Evolutionary conservation across 768 basidiomycete species (phyloP).

Genomic region (Termitomyces sp.): DNA sequence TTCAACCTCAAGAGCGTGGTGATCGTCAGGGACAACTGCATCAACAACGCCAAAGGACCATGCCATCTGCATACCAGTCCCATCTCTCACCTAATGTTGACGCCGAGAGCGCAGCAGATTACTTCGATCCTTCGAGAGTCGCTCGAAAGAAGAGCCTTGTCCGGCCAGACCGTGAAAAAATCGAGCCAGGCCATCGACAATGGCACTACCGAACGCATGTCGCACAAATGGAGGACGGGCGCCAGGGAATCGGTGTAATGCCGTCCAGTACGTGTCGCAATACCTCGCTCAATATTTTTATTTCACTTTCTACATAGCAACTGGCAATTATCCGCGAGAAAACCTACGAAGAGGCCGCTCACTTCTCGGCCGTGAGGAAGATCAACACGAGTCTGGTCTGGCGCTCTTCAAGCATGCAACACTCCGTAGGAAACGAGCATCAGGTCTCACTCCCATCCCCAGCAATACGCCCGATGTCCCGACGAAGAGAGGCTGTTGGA

Average conservation of each 20-base stretch:
- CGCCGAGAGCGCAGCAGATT: slow-evolving; percentile 31
- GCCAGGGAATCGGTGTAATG: slow-evolving; percentile 62
- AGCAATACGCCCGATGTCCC: slow-evolving; percentile 28
- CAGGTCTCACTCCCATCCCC: slow-evolving; percentile 35
- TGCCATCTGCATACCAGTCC: slow-evolving; percentile 41
- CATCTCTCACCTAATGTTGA: slow-evolving; percentile 27
- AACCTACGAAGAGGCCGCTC: slow-evolving; percentile 81
- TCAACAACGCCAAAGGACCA: slow-evolving; percentile 41
- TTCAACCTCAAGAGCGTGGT: slow-evolving; percentile 64
- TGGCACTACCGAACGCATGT: slow-evolving; percentile 93
- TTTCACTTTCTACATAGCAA: slow-evolving; percentile 36
- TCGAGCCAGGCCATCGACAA: slow-evolving; percentile 89
- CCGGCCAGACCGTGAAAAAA: slow-evolving; percentile 90
- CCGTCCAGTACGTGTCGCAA: slow-evolving; percentile 64
- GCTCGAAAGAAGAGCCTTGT: slow-evolving; percentile 90
- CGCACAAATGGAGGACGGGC: slow-evolving; percentile 67
- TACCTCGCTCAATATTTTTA: slow-evolving; percentile 18
- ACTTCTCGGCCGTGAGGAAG: slow-evolving; percentile 85
- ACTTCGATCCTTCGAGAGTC: slow-evolving; percentile 45
- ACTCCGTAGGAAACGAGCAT: slow-evolving; percentile 60
- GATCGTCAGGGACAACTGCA: slow-evolving; percentile 59
- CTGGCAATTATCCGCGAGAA: slow-evolving; percentile 69
- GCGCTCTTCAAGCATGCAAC: slow-evolving; percentile 87
- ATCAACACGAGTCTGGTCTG: slow-evolving; percentile 86
- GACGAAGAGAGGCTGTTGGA: slow-evolving; percentile 52